Percentiles rank a stretch among this genome's conserved stretches.
These are phyloP conservation scores for Aspergillus sp. DNA, from an alignment of 2,329 filamentous ascomycete species.

Conservation along the genomic window DNA sequence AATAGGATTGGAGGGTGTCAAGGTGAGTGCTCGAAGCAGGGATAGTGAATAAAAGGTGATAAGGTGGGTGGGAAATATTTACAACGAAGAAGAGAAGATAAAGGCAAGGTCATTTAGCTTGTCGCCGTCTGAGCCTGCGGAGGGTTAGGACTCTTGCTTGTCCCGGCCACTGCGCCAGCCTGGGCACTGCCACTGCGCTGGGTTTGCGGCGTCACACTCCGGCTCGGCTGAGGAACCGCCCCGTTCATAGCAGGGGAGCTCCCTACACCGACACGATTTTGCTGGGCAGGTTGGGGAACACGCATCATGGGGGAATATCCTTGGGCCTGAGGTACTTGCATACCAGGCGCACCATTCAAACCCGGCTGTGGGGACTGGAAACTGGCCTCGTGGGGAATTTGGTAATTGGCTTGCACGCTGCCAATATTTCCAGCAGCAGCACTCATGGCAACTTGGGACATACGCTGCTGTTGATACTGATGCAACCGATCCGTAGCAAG, in stretches of 20 bases:
- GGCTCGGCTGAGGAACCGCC: slow-evolving; percentile 43
- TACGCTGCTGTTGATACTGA: slow-evolving; percentile 49
- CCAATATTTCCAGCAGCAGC: slow-evolving; percentile 52
- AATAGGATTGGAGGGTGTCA: neutral
- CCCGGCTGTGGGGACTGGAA: slow-evolving; percentile 37
- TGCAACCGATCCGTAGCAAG: slow-evolving; percentile 55
- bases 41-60: slow-evolving; percentile 20
- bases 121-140: slow-evolving; percentile 44
- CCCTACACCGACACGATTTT: slow-evolving; percentile 40
- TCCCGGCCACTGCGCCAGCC: slow-evolving; percentile 37
- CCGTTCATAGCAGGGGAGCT: slow-evolving; percentile 50
- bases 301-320: slow-evolving; percentile 57
- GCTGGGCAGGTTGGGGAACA: slow-evolving; percentile 50
- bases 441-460: slow-evolving; percentile 56
- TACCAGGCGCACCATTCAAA: slow-evolving; percentile 38
- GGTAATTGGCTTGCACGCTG: slow-evolving; percentile 43
- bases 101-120: slow-evolving; percentile 25
- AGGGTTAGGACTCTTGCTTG: slow-evolving; percentile 45
- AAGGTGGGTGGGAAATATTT: slow-evolving; percentile 31
- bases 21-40: neutral
- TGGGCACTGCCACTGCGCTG: slow-evolving; percentile 49
- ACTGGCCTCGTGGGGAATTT: slow-evolving; percentile 41
- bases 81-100: slow-evolving; percentile 29
- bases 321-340: slow-evolving; percentile 52
- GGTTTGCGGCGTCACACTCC: slow-evolving; percentile 49